A percentile compares a stretch with the other conserved stretches of the same genome.
These are phyloP conservation scores for Fraxinus excelsior DNA, from an alignment of 257 asterid species.

Conservation along the genomic window DNA sequence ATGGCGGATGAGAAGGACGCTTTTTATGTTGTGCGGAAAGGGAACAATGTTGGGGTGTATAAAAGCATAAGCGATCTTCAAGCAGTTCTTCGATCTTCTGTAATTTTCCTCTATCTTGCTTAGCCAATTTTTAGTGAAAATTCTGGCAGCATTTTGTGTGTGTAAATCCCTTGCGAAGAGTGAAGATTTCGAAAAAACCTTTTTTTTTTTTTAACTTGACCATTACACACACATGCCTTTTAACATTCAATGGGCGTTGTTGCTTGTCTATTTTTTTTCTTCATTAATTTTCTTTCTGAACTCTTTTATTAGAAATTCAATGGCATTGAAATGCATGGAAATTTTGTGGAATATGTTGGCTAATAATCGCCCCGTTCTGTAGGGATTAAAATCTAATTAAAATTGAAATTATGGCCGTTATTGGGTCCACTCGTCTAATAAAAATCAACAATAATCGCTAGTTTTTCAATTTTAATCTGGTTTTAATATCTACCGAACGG, in stretches of 20 bases:
- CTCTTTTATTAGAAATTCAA: neutral
- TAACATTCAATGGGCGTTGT: conserved; percentile 1
- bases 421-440: too few species aligned
- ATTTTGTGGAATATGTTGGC: neutral
- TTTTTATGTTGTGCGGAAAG: neutral
- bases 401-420: too few species aligned
- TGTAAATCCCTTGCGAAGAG: neutral
- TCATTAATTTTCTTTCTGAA: neutral
- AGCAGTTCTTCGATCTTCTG: conserved; percentile 67
- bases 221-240: conserved; percentile 13
- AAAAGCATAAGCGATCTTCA: conserved; percentile 71
- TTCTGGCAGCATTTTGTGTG: conserved; percentile 2
- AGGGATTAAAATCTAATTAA: too few species aligned
- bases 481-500: too few species aligned
- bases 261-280: neutral
- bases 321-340: neutral
- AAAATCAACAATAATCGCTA: too few species aligned
- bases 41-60: neutral
- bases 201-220: neutral
- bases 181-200: neutral
- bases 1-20: neutral
- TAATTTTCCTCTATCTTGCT: conserved; percentile 32
- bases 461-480: too few species aligned
- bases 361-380: too few species aligned
- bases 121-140: neutral